Evolutionary conservation across 495 filamentous ascomycete genomes (phyloP), one percentile per base, ranked within the genome.

Genomic region (Halenospora varia): DNA sequence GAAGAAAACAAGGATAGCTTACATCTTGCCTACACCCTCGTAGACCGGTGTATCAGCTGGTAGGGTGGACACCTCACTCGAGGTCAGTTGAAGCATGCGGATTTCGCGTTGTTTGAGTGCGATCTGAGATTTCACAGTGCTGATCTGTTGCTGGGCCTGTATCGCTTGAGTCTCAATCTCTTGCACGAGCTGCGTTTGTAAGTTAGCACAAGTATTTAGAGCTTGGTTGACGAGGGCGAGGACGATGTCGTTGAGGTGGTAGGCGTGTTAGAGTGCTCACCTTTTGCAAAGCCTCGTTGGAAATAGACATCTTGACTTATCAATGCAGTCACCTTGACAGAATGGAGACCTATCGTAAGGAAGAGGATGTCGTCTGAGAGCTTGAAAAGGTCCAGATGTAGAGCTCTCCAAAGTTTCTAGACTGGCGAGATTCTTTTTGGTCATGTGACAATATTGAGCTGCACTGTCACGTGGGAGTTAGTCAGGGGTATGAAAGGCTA

Each of bases 11-110:
- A 9, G 45, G 51, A 40, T 25, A 22, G 71, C 88, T 68, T 70
- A 96, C 94, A 98, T 97, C 77, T 96, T 97, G 20, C 94, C 94
- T 3, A 97, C 88, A 1, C 93, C 93, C 70, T 97, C 93, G 62
- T 97, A 98, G 10, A 96, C 84, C 18, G 83, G 84, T 0, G 92
- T 96, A 40, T 86, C 81, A 39, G 80, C 74, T n/a, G 93, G 88
- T 59, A 98, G 68, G 9, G 85, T 76, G 25, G 83, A 80, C 49
- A 97, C 76, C 72, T 98, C 94, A 56, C 79, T 89, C 9, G 85
- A 82, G 25, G 94, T 97, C 56, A 97, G 77, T 72, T 96, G 89
- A 24, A 94, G 80, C 73, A 96, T 85, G 18, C 94, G 88, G 60
- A 88, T 83, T 66, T 97, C 92, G 48, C 92, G 85, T 68, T 93